Base-by-base conservation (phyloP, 2,329 filamentous ascomycete species). In the Colletotrichum musae region DNA sequence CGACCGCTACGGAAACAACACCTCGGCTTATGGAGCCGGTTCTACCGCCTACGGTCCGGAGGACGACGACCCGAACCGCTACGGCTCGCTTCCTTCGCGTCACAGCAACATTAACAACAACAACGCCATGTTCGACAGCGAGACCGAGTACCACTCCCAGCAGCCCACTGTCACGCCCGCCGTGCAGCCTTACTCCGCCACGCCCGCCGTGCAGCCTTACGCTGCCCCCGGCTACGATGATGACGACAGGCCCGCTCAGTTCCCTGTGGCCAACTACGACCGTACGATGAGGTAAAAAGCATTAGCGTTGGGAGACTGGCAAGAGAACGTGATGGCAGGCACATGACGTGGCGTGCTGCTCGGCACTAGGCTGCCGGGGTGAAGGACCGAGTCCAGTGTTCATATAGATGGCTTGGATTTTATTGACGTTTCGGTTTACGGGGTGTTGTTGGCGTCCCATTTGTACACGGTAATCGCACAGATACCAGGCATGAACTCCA, bases 241-340 rank as follows among this genome's bases (percentile, higher is more conserved):
- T 21, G 82, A 85, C 60, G 78, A 81, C 59, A 75, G 77, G 68
- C 85, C 87, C 0, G 85, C 80, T 21, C 84, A 86, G 62, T 91
- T 91, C 75, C 89, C 89, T 2, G 77, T 80, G 21, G 89, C 77
- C 43, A 85, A 89, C 75, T 91, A 91, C 75, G 86, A 89, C 74
- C 82, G 86, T 70, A 63, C 63, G 28, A 51, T 72, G 59, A 58
- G 60, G 52, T 64, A 62, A 57, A 56, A 21, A 9, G 15, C 57
- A 26, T 5, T 28, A 24, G 32, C 26, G 15, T 7, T 0, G 21
- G 26, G 24, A 15, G 13, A 43, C 26, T 18, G 36, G 26, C 43
- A 32, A 51, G 43, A 39, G 41, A 54, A 18, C 16, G 24, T 26
- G 66, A 39, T 45, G 62, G 62, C 50, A 69, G 51, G 43, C 54